These are phyloP conservation scores for Ploettnerulaceae sp. DNA, from an alignment of 2,329 filamentous ascomycete species.

Conservation along the genomic window DNA sequence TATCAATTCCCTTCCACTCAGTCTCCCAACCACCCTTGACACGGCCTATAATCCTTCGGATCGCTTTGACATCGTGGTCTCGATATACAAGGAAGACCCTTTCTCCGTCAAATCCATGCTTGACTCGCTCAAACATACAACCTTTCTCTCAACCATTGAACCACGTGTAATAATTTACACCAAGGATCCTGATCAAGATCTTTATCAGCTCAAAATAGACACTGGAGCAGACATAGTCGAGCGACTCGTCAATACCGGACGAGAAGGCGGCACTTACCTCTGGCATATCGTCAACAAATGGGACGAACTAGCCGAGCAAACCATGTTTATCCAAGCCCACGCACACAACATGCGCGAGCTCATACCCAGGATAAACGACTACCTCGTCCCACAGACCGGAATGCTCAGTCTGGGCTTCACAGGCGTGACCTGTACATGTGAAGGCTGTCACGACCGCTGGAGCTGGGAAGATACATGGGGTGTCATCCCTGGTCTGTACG, in stretches of 20 bases:
- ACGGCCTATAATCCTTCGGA: slow-evolving; percentile 14
- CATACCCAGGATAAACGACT: slow-evolving; percentile 38
- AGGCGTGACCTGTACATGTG: slow-evolving; percentile 36
- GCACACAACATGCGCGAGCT: slow-evolving; percentile 39
- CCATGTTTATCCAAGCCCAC: slow-evolving; percentile 44
- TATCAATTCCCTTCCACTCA: slow-evolving; percentile 7
- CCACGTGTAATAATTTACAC: slow-evolving; percentile 28
- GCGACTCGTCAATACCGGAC: slow-evolving; percentile 38
- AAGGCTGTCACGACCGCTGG: slow-evolving; percentile 38
- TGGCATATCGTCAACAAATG: slow-evolving; percentile 41
- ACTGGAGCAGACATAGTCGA: slow-evolving; percentile 27
- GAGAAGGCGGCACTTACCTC: slow-evolving; percentile 46
- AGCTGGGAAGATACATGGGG: slow-evolving; percentile 37
- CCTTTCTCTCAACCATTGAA: slow-evolving; percentile 17
- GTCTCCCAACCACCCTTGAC: slow-evolving; percentile 17
- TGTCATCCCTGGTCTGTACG: slow-evolving; percentile 35
- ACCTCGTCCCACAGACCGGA: slow-evolving; percentile 40
- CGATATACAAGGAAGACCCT: slow-evolving; percentile 26
- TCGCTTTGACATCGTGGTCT: slow-evolving; percentile 30
- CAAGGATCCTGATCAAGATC: slow-evolving; percentile 21
- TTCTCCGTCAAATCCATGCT: slow-evolving; percentile 21
- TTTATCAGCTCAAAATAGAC: slow-evolving; percentile 16
- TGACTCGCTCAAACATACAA: slow-evolving; percentile 21
- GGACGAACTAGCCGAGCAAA: slow-evolving; percentile 42
- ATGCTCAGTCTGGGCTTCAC: slow-evolving; percentile 42